Base-by-base conservation (phyloP, 139 green algal genomes). In the Chlorella sp. region DNA sequence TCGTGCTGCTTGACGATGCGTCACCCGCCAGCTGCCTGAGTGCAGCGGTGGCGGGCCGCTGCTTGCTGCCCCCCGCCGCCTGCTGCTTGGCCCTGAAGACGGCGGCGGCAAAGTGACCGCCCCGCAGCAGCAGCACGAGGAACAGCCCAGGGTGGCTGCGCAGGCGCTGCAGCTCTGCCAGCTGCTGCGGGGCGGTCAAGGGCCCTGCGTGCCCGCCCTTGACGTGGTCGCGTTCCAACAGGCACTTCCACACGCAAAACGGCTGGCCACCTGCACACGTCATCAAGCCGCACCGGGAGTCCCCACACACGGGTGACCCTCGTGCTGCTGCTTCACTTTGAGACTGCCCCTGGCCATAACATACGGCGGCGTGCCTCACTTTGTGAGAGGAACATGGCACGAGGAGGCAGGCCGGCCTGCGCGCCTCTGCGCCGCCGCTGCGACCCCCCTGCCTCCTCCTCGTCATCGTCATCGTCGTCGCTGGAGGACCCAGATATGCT, bases 91-190 rank as follows among this genome's bases (percentile, higher is more conserved):
- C 87, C 0, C 79, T 74, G 49, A 94, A 91, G 4, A 94, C 76
- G 20, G 86, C 80, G 30, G 77, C 88, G 5, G 89, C 87, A 83
- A 97, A 95, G 72, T 96, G 90, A 0, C 91, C 91, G 29, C 71
- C 73, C 31, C 82, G 59, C 42, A 91, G 62, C 62, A 80, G 61
- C 24, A 83, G 31, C 51, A 91, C 64, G 36, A 76, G 50, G 49
- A 80, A 83, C 20, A 77, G 34, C 42, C 75, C 77, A 26, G 17
- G 27, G 22, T n/a, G 30, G 5, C 31, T 34, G 2, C 72, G 83
- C 55, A 89, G 74, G 22, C 77, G 73, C 23, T 64, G 60, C 69
- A 89, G 79, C 55, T 76, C 71, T 49, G 32, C 36, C 30, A 82
- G 72, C 72, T 82, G 73, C 62, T 80, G 67, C 1, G 62, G 23